Evolutionary conservation across 352 stramenopile species (phyloP).

Genomic region (Hyaloperonospora arabidopsidis): DNA sequence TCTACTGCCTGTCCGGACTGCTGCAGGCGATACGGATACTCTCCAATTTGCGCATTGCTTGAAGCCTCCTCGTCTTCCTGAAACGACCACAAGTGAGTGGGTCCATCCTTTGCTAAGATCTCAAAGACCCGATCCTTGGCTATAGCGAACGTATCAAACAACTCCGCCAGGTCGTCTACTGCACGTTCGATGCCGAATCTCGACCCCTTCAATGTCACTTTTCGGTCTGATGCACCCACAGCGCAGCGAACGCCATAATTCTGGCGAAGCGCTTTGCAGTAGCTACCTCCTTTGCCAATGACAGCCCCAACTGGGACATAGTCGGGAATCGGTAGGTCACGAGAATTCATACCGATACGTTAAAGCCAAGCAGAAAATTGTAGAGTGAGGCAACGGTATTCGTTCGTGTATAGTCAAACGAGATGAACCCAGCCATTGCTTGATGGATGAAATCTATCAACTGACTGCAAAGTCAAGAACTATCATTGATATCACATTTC

Average conservation of each 20-base stretch:
- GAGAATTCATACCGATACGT: no score
- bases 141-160: slow-evolving; percentile 23
- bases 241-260: slow-evolving; percentile 26
- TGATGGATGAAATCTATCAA: no score
- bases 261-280: slow-evolving; percentile 25
- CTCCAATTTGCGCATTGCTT: slow-evolving; percentile 14
- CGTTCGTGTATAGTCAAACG: no score
- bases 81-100: slow-evolving; percentile 24
- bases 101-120: slow-evolving; percentile 20
- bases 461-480: no score
- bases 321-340: slow-evolving; percentile 17
- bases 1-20: slow-evolving; percentile 17
- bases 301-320: slow-evolving; percentile 33
- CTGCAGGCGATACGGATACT: slow-evolving; percentile 22
- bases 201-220: slow-evolving; percentile 25
- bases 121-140: slow-evolving; percentile 22
- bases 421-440: no score
- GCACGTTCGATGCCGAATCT: slow-evolving; percentile 9
- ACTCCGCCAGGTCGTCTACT: slow-evolving; percentile 17
- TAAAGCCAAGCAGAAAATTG: no score
- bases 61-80: slow-evolving; percentile 10
- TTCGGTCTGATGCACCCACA: slow-evolving; percentile 22
- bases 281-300: slow-evolving; percentile 35
- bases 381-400: no score
- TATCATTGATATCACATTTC: no score